A percentile compares a stretch with the other conserved stretches of the same genome.
These are phyloP conservation scores for Wallacemonas collosoma DNA, from an alignment of 208 protist species.

Conservation along the genomic window DNA sequence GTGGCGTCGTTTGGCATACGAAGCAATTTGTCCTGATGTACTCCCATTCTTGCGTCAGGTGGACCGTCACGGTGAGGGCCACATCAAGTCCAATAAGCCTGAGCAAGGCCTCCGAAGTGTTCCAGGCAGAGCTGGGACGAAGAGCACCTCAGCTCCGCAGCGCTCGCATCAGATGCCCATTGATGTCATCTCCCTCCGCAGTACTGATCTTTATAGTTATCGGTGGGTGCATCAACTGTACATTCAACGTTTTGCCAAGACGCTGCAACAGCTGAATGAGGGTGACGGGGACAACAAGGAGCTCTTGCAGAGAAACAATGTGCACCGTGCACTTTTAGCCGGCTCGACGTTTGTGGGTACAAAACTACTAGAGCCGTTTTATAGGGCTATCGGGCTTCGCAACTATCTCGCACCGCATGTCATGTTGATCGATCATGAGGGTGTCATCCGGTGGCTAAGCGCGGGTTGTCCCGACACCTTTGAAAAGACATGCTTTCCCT, in stretches of 20 bases:
- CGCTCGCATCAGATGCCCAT: slow-evolving; percentile 47
- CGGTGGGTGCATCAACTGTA: slow-evolving; percentile 81
- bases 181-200: slow-evolving; percentile 81
- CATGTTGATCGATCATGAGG: slow-evolving; percentile 85
- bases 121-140: neutral
- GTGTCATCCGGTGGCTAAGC: slow-evolving; percentile 79
- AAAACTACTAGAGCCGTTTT: slow-evolving; percentile 75
- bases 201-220: slow-evolving; percentile 82
- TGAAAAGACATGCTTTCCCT: slow-evolving; percentile 61
- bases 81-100: slow-evolving; percentile 23
- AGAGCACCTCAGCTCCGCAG: neutral
- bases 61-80: slow-evolving; percentile 23
- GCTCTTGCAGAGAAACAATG: slow-evolving; percentile 19
- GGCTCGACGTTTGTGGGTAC: slow-evolving; percentile 82
- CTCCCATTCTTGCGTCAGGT: slow-evolving; percentile 41
- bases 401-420: slow-evolving; percentile 86
- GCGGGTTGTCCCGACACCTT: slow-evolving; percentile 79
- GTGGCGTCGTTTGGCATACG: slow-evolving; percentile 80
- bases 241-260: slow-evolving; percentile 67
- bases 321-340: slow-evolving; percentile 37
- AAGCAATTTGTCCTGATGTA: slow-evolving; percentile 58
- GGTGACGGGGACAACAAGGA: slow-evolving; percentile 17
- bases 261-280: slow-evolving; percentile 29
- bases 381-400: slow-evolving; percentile 59
- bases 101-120: slow-evolving; percentile 7